A percentile compares a stretch with the other conserved stretches of the same genome.
Evolutionary conservation across 164 flowering plant species (phyloP).

Genomic region (Taxillus chinensis): DNA sequence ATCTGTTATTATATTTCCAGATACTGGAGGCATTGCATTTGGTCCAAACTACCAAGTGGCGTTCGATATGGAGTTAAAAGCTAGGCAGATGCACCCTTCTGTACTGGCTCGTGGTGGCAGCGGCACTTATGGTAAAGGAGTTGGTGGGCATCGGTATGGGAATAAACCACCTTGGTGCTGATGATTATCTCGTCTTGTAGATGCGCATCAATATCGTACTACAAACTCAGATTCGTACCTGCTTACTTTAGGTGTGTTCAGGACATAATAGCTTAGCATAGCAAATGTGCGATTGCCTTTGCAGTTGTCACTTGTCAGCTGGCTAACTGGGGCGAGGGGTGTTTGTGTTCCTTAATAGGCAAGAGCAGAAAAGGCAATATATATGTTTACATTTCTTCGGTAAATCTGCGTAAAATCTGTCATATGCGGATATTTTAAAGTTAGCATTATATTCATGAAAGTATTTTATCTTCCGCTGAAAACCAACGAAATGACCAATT

Average conservation of each 20-base stretch:
- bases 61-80: background rate
- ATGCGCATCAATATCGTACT: no score
- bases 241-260: background rate
- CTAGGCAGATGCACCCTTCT: background rate
- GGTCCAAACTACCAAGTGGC: background rate
- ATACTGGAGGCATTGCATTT: background rate
- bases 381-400: no score
- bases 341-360: no score
- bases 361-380: no score
- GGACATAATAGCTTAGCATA: background rate
- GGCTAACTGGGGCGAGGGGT: no score
- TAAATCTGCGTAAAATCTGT: no score
- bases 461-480: no score
- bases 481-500: no score
- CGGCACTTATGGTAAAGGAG: background rate
- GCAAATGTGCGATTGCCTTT: no score
- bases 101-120: background rate
- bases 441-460: no score
- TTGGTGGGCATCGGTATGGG: background rate
- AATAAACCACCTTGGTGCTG: background rate
- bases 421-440: no score
- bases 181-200: background rate
- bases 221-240: background rate
- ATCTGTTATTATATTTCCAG: background rate
- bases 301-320: no score